phyloP scores from a whole-genome alignment of 129 eudicot species.

The Kitagawia praeruptora region DNA sequence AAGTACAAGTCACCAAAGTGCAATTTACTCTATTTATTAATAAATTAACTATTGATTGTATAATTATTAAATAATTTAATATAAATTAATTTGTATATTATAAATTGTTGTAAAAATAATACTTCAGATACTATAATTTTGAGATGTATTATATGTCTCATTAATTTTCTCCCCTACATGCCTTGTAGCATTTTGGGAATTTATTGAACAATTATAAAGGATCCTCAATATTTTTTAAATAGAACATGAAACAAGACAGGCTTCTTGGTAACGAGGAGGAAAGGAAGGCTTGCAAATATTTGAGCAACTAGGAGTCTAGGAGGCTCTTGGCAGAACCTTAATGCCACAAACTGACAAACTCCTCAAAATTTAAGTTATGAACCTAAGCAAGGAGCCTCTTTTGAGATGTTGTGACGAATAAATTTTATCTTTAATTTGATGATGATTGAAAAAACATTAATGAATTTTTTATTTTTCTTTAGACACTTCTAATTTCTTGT shows the following conservation, averaged over 20 bases:
- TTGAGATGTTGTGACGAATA: background rate
- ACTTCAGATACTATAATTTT: too few relatives aligned
- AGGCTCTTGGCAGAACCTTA: background rate
- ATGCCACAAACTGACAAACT: background rate
- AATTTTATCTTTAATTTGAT: background rate
- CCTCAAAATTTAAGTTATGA: background rate
- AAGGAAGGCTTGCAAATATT: background rate
- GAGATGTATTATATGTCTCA: background rate
- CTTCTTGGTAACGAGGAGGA: background rate
- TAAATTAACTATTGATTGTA: too few relatives aligned
- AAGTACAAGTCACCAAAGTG: too few relatives aligned
- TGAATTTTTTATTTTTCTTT: background rate
- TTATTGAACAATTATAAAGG: background rate
- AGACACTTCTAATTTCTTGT: background rate
- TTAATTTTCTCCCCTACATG: background rate
- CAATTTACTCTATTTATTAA: too few relatives aligned
- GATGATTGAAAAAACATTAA: background rate
- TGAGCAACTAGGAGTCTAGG: background rate
- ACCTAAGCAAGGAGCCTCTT: background rate
- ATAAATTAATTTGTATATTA: too few relatives aligned
- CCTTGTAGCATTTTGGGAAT: background rate
- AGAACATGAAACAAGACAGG: background rate
- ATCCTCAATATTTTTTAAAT: background rate
- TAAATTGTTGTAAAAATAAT: too few relatives aligned
- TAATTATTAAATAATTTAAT: too few relatives aligned